Percentiles rank a stretch among this genome's conserved stretches.
These are phyloP conservation scores for Kazachstania viticola DNA, from an alignment of 805 yeast species.

Conservation along the genomic window DNA sequence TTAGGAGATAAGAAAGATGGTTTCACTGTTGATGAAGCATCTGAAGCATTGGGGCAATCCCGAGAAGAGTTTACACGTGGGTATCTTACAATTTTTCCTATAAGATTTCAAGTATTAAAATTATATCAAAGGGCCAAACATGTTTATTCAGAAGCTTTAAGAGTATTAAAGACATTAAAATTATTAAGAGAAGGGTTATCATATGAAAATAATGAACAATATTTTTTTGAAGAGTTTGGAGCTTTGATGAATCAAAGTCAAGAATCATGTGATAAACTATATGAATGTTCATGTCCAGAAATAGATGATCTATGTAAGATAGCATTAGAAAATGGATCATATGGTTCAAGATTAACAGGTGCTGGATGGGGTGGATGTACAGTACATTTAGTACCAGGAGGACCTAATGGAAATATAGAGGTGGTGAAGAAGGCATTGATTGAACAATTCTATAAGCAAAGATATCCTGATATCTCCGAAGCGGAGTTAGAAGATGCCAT, in stretches of 20 bases:
- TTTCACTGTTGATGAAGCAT: conserved; percentile 38
- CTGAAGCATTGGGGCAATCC: conserved; percentile 32
- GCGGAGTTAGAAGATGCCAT: conserved; percentile 39
- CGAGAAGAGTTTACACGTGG: conserved; percentile 32
- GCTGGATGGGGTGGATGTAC: conserved; percentile 74
- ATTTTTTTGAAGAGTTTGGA: conserved; percentile 38
- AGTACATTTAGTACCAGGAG: conserved; percentile 42
- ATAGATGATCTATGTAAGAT: conserved; percentile 42
- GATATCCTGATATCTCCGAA: conserved; percentile 37
- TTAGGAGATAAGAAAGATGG: conserved; percentile 34
- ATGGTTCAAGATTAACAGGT: conserved; percentile 67
- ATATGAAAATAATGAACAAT: conserved; percentile 9
- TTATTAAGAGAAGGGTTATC: conserved; percentile 24
- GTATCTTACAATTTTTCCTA: conserved; percentile 45
- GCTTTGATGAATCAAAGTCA: conserved; percentile 49
- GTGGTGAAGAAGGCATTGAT: conserved; percentile 37
- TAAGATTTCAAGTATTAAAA: conserved; percentile 43
- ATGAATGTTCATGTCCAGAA: conserved; percentile 45
- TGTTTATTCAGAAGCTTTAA: conserved; percentile 48
- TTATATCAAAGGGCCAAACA: conserved; percentile 49
- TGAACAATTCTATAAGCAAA: conserved; percentile 38
- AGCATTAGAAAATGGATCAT: conserved; percentile 45
- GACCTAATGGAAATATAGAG: conserved; percentile 12
- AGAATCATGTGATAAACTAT: conserved; percentile 34
- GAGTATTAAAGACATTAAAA: conserved; percentile 42